A percentile compares a stretch with the other conserved stretches of the same genome.
Evolutionary conservation across 768 basidiomycete species (phyloP).

Genomic region (Kwoniella bestiolae): DNA sequence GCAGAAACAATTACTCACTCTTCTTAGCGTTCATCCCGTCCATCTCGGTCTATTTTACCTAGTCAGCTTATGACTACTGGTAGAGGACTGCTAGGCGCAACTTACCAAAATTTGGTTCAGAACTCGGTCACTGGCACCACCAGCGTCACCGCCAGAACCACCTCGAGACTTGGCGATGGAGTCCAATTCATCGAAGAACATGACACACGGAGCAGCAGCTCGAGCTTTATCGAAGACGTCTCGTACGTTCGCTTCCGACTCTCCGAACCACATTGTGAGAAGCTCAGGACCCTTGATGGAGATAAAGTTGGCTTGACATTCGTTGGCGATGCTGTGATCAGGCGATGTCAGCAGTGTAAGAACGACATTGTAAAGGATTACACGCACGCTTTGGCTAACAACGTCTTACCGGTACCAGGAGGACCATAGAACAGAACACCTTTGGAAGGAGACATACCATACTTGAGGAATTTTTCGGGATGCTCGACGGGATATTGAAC

Average conservation of each 20-base stretch:
- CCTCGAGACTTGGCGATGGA: slow-evolving; percentile 98
- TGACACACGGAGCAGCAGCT: slow-evolving; percentile 97
- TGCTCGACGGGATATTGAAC: slow-evolving; percentile 99
- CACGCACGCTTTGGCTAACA: slow-evolving; percentile 84
- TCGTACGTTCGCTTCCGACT: slow-evolving; percentile 99
- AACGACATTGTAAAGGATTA: background rate
- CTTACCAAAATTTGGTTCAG: slow-evolving; percentile 67
- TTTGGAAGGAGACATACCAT: slow-evolving; percentile 99
- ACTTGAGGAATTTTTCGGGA: slow-evolving; percentile 99
- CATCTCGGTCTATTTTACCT: slow-evolving; percentile 70
- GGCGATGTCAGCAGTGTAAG: slow-evolving; percentile 21
- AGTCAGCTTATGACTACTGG: slow-evolving; percentile 12
- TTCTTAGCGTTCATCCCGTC: slow-evolving; percentile 88
- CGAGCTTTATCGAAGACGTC: slow-evolving; percentile 99
- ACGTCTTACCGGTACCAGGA: slow-evolving; percentile 99
- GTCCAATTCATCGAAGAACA: slow-evolving; percentile 99
- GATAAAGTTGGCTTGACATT: slow-evolving; percentile 99
- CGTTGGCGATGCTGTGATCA: slow-evolving; percentile 75
- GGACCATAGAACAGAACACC: slow-evolving; percentile 99
- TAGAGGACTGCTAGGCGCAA: background rate
- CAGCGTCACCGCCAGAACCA: slow-evolving; percentile 73
- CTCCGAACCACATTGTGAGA: slow-evolving; percentile 99
- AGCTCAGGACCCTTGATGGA: slow-evolving; percentile 99
- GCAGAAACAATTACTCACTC: slow-evolving; percentile 42
- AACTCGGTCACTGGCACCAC: slow-evolving; percentile 96